These are phyloP conservation scores for Ascobolus immersus DNA, from an alignment of 495 filamentous ascomycete species.

Conservation along the genomic window DNA sequence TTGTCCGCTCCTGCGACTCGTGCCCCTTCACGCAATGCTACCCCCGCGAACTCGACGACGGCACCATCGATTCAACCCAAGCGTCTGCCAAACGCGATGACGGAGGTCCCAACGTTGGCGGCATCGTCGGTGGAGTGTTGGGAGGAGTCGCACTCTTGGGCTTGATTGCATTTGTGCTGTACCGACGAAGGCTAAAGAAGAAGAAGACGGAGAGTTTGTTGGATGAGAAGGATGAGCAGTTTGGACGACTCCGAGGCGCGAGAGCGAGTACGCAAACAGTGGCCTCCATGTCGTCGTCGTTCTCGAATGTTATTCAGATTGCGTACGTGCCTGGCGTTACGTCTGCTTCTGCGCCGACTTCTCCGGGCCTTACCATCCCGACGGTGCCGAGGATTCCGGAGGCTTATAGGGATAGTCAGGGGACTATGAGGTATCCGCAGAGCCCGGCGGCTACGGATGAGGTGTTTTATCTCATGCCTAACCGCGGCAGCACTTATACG, in stretches of 20 bases:
- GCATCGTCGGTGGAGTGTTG: conserved; percentile 9
- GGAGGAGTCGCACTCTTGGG: conserved; percentile 26
- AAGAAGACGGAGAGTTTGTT: conserved; percentile 33
- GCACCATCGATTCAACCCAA: too few relatives aligned
- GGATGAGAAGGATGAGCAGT: conserved; percentile 32
- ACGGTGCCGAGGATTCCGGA: conserved; percentile 82
- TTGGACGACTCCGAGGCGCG: conserved; percentile 34
- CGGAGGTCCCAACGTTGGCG: not conserved
- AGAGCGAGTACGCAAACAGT: conserved; percentile 66
- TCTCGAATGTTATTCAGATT: conserved; percentile 97
- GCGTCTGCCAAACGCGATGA: not conserved
- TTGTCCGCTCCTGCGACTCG: too few relatives aligned
- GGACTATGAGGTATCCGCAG: conserved; percentile 46
- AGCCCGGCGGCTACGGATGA: conserved; percentile 47
- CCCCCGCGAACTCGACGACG: too few relatives aligned
- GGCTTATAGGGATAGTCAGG: conserved; percentile 28
- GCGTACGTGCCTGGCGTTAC: conserved; percentile 96
- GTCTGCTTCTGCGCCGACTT: conserved; percentile 62
- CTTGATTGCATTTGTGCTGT: conserved; percentile 50
- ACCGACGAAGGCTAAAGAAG: conserved; percentile 65
- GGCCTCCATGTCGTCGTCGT: conserved; percentile 77
- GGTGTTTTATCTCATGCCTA: too few relatives aligned
- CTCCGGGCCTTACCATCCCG: conserved; percentile 59
- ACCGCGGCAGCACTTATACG: conserved; percentile 67
- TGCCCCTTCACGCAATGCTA: too few relatives aligned